Percentiles rank a stretch among this genome's conserved stretches.
Conservation (phyloP, 2,329 filamentous ascomycete species). For the Colletotrichum cereale region DNA sequence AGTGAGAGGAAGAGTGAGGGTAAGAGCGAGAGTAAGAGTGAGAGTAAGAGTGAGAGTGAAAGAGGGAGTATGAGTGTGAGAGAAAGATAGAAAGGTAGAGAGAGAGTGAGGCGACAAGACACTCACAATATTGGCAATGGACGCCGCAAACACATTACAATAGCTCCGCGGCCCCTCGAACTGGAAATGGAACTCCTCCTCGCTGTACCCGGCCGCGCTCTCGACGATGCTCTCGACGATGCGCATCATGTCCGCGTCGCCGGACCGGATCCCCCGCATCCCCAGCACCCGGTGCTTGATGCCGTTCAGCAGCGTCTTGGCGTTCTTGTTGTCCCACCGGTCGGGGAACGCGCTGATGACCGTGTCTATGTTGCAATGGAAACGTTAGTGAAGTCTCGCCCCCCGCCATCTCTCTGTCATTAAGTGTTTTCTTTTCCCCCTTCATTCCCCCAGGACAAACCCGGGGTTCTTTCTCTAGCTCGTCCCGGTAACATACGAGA, state of each 20-base stretch:
- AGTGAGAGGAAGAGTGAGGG: no score
- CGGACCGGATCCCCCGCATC: constrained; percentile 24
- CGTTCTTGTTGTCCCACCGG: constrained; percentile 42
- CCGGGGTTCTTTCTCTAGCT: no score
- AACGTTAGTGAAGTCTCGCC: no score
- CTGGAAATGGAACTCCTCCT: constrained; percentile 42
- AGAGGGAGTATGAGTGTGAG: no score
- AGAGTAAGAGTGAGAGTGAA: no score
- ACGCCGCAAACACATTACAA: constrained; percentile 37
- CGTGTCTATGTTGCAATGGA: constrained; percentile 25
- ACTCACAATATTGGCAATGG: constrained; percentile 36
- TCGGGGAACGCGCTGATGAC: constrained; percentile 42
- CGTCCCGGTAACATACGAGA: background rate
- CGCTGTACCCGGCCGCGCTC: constrained; percentile 36
- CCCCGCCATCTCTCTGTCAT: no score
- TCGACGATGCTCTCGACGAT: constrained; percentile 33
- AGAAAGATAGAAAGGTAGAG: background rate
- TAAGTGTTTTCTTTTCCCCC: no score
- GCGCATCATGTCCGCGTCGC: constrained; percentile 35
- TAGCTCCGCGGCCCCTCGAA: constrained; percentile 41
- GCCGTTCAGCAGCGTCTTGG: constrained; percentile 40
- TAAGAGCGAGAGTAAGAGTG: no score
- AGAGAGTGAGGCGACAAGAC: background rate
- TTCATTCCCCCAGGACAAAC: no score
- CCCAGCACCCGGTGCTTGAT: constrained; percentile 41